These are phyloP conservation scores for Beverwykella pulmonaria DNA, from an alignment of 495 filamentous ascomycete species.

Conservation along the genomic window DNA sequence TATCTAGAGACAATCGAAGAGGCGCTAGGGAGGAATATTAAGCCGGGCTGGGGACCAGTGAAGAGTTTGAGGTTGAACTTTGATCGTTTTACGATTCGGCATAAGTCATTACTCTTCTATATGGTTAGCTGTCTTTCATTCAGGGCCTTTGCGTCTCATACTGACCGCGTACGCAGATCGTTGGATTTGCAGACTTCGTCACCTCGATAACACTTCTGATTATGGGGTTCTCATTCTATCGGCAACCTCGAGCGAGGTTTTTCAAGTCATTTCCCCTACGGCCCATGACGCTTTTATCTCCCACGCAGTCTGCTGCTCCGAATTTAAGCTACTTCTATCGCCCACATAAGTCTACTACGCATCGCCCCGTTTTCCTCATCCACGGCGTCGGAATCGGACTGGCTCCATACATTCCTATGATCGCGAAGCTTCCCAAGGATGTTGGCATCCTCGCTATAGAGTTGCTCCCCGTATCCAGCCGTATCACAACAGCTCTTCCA, in stretches of 20 bases:
- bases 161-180: slow-evolving; percentile 5
- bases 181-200: slow-evolving; percentile 36
- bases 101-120: slow-evolving; percentile 13
- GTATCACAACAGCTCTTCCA: slow-evolving; percentile 36
- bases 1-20: slow-evolving; percentile 5
- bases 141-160: neutral
- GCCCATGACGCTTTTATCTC: slow-evolving; percentile 31
- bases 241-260: neutral
- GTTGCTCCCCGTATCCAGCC: slow-evolving; percentile 38
- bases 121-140: neutral
- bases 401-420: slow-evolving; percentile 31
- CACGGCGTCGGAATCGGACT: slow-evolving; percentile 44
- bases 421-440: slow-evolving; percentile 32
- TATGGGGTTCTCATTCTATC: slow-evolving; percentile 35
- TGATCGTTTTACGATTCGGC: neutral
- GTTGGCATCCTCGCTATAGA: slow-evolving; percentile 43
- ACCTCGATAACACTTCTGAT: slow-evolving; percentile 21
- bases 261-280: slow-evolving; percentile 38
- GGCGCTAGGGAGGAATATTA: neutral
- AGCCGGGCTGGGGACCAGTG: slow-evolving; percentile 9
- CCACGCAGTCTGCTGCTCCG: slow-evolving; percentile 20
- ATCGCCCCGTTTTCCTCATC: slow-evolving; percentile 37
- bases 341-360: slow-evolving; percentile 36
- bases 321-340: slow-evolving; percentile 39
- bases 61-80: slow-evolving; percentile 21